Evolutionary conservation across 106 monocot species (phyloP), one percentile per base, ranked within the genome.

Genomic region (Ottelia alismoides): DNA sequence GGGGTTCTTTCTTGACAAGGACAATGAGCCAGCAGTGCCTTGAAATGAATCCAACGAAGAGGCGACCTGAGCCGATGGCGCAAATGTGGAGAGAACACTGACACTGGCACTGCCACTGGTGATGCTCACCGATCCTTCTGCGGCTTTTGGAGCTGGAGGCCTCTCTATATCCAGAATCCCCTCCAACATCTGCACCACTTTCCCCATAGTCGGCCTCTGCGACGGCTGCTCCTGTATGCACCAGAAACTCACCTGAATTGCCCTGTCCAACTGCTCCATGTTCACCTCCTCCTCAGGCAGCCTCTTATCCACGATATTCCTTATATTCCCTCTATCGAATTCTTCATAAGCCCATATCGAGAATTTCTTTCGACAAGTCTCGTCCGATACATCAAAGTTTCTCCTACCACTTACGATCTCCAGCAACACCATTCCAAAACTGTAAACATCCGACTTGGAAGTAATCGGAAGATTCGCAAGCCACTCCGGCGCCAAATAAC

Each of bases 211-310:
- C 2, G 93, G 93, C 70, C 93, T 70, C 64, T 68, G 74, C 2
- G 80, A 70, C 0, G 93, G 88, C 63, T 94, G 93, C 70, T 94
- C 93, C 27, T 88, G 93, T 29, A 84, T 78, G 75, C 93, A 94
- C 88, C 93, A 88, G 52, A 94, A 94, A 65, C 80, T 68, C 54
- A 78, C 78, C 43, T 70, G 70, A 25, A 81, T 25, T 10, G 64
- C 78, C 48, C 80, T 74, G 29, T 78, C 65, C 25, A 83, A 10
- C 30, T 93, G 79, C 44, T 48, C 76, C 83, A 81, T 72, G 64
- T 88, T 80, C 11, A 81, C 35, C 20, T 93, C 93, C 19, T 61
- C 52, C 5, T 56, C 64, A 14, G 47, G 20, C 2, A 88, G 75
- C 31, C 67, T 80, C 56, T 60, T 70, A 60, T 94, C 93, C 11